Evolutionary conservation across 2,329 filamentous ascomycete genomes (phyloP), one percentile per base, ranked within the genome.

Genomic region (Aspergillus chevalieri): DNA sequence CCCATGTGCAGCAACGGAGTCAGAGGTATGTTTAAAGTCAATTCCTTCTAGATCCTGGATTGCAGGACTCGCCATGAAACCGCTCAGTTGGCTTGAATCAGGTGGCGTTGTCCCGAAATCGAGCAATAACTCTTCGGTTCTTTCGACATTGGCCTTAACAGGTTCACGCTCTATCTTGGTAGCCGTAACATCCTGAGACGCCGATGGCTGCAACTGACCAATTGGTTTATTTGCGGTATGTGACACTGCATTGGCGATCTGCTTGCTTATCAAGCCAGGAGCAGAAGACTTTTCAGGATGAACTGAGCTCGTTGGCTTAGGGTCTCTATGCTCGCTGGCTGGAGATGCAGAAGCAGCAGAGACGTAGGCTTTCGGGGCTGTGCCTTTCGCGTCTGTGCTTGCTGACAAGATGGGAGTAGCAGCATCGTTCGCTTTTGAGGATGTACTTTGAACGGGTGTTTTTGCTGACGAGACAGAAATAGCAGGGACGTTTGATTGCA

Each of bases 41-140:
- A 64, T 42, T 2, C 57, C 61, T 50, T 57, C 44, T 22, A 60
- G 38, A 24, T 62, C 59, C 49, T 52, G 43, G 24, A 57, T 26
- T 2, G 52, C 52, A 41, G 57, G 55, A 19, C 53, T 58, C 44
- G 47, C 41, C 34, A 51, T 24, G 15, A 19, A 15, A 33, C 10
- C 7, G 10, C 17, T 8, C 38, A 21, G 12, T 19, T 17, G 38
- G 38, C 17, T 41, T 41, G 45, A 45, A 5, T 43, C 14, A 24
- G 56, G 50, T 42, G 57, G 50, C 22, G 57, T 47, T 26, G 28
- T 36, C 15, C 47, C 50, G 14, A 64, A 46, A 47, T 59, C 58
- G 21, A 65, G 46, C 21, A 65, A 17, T 7, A 44, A 7, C n/a
- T 10, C 42, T 28, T 44, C 10, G 6, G 42, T 14, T 19, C 19